phyloP scores from a whole-genome alignment of 169 alveolate genomes.

The Plasmodium berghei region DNA sequence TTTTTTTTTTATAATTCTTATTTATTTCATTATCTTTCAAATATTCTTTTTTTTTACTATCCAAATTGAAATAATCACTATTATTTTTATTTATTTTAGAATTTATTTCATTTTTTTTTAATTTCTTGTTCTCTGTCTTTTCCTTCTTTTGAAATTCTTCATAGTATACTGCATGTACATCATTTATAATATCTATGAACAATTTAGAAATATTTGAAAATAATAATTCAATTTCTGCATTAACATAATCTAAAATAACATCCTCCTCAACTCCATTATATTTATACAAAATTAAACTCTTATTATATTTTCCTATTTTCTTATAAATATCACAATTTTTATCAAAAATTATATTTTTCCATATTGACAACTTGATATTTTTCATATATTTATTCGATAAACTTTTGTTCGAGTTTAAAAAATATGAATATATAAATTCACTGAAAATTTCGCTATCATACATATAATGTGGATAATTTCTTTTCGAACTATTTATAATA shows the following conservation, averaged over 20 bases:
- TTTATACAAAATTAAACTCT: slow-evolving; percentile 41
- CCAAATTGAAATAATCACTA: too few species aligned
- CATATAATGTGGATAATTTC: slow-evolving; percentile 58
- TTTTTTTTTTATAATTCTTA: background rate
- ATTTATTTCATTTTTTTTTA: too few species aligned
- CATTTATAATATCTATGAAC: slow-evolving; percentile 16
- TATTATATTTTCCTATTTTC: slow-evolving; percentile 19
- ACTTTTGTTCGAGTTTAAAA: slow-evolving; percentile 29
- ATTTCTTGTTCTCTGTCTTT: background rate
- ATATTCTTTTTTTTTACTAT: too few species aligned
- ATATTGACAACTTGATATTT: slow-evolving; percentile 20
- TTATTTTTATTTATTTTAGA: too few species aligned
- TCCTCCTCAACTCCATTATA: background rate
- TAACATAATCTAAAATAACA: background rate
- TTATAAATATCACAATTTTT: slow-evolving; percentile 7
- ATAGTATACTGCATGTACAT: slow-evolving; percentile 28
- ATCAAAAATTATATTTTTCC: slow-evolving; percentile 23
- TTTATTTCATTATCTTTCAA: too few species aligned
- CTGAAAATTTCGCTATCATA: slow-evolving; percentile 10
- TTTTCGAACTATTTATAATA: slow-evolving; percentile 31
- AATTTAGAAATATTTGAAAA: slow-evolving; percentile 30
- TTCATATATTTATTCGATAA: slow-evolving; percentile 38
- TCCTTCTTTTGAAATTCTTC: background rate
- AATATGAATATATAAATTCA: slow-evolving; percentile 30
- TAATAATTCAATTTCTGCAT: slow-evolving; percentile 16